Percentiles rank a stretch among this genome's conserved stretches.
These are phyloP conservation scores for Sphagnum tenellum DNA, from an alignment of 225 moss, liverwort and hornwort genomes.

Conservation along the genomic window DNA sequence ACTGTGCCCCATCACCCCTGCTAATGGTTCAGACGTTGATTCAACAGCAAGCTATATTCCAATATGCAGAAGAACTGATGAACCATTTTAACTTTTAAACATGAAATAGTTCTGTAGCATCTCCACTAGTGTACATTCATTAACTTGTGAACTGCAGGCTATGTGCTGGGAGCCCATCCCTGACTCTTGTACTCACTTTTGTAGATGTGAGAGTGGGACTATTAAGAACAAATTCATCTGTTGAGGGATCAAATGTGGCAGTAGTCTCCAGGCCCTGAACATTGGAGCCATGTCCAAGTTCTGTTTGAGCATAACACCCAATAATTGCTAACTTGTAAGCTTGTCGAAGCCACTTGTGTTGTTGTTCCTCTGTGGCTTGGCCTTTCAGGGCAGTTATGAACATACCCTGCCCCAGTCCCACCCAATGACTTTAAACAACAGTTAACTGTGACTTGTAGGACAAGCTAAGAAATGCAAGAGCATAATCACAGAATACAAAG, in stretches of 20 bases:
- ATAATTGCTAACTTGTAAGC: conserved; percentile 82
- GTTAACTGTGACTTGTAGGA: background rate
- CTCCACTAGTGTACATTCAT: no score
- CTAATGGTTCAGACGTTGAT: no score
- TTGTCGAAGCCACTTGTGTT: conserved; percentile 73
- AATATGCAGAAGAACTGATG: background rate
- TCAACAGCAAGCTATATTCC: background rate
- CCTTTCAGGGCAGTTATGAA: conserved; percentile 93
- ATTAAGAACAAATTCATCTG: conserved; percentile 79
- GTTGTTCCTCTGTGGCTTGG: conserved; percentile 81
- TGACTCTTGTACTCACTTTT: conserved; percentile 31
- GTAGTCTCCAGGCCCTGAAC: conserved; percentile 96
- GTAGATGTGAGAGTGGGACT: conserved; percentile 89
- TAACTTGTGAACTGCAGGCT: no score
- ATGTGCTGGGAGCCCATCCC: no score
- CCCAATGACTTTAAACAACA: background rate
- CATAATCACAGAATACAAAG: no score
- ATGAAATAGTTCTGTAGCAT: no score
- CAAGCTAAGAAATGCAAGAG: no score
- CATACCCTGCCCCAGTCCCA: conserved; percentile 60
- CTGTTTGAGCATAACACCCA: conserved; percentile 96
- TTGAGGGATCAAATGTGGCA: conserved; percentile 72
- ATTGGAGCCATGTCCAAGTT: conserved; percentile 96
- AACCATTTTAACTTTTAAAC: no score
- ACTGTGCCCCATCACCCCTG: conserved; percentile 25